Percentiles rank a stretch among this genome's conserved stretches.
Conservation (phyloP, 139 green algal species). For the Tetraselmis striata region DNA sequence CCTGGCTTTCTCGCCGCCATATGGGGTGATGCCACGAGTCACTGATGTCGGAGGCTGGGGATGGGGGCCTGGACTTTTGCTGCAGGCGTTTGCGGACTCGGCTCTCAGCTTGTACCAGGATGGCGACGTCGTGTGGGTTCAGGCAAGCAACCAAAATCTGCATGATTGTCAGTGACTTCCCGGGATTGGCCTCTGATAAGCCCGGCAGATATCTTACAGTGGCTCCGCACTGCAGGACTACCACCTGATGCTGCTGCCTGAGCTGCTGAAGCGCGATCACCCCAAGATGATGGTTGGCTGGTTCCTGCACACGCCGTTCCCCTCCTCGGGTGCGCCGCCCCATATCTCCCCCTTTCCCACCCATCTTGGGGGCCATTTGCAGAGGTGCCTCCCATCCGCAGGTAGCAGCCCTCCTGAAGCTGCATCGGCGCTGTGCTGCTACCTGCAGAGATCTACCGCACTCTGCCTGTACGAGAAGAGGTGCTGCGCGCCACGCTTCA, state of each 20-base stretch:
- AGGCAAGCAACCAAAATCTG: background rate
- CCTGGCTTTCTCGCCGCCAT: too few relatives aligned
- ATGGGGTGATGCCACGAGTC: too few relatives aligned
- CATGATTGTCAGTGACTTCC: too few relatives aligned
- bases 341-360: conserved; percentile 1
- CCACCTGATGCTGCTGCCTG: conserved; percentile 90
- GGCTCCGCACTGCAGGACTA: conserved; percentile 87
- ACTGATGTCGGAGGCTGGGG: too few relatives aligned
- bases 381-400: too few relatives aligned
- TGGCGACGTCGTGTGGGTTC: conserved; percentile 80
- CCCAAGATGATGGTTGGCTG: conserved; percentile 82
- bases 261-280: conserved; percentile 74
- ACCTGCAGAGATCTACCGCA: conserved; percentile 75
- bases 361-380: too few relatives aligned
- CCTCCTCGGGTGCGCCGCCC: conserved; percentile 38
- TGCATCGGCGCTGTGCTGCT: too few relatives aligned
- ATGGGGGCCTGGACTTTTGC: too few relatives aligned
- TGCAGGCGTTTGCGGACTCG: conserved; percentile 58
- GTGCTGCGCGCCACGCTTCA: conserved; percentile 75
- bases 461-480: conserved; percentile 77
- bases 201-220: too few relatives aligned
- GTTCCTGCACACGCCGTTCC: conserved; percentile 90
- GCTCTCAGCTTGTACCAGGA: conserved; percentile 66
- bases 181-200: too few relatives aligned
- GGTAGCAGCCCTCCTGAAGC: too few relatives aligned